A percentile compares a stretch with the other conserved stretches of the same genome.
phyloP scores from a whole-genome alignment of 805 yeast genomes.

The Starmerella vitae region DNA sequence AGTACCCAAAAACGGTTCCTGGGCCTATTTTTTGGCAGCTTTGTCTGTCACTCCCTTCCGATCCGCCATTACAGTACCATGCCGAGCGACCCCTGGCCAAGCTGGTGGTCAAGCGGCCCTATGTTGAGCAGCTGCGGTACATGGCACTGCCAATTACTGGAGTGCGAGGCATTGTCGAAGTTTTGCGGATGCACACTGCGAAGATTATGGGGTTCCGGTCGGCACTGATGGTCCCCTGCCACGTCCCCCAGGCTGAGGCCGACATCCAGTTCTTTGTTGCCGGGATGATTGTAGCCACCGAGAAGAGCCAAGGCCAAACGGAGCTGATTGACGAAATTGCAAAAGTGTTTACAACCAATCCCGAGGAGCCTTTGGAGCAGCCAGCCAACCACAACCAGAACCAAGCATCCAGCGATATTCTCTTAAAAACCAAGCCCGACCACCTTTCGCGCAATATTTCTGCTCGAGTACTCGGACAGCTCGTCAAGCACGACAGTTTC shows the following conservation, averaged over 20 bases:
- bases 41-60: constrained; percentile 13
- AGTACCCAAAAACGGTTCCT: constrained; percentile 2
- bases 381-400: background rate
- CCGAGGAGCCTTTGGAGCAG: too few relatives aligned
- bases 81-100: constrained; percentile 5
- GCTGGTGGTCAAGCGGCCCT: constrained; percentile 21
- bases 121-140: constrained; percentile 25
- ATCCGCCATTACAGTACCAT: background rate
- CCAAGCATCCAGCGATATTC: background rate
- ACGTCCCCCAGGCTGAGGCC: constrained; percentile 15
- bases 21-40: constrained; percentile 24
- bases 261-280: constrained; percentile 23
- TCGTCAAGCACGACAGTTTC: constrained; percentile 11
- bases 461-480: constrained; percentile 3
- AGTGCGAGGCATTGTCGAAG: constrained; percentile 13
- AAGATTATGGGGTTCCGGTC: constrained; percentile 3
- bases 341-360: too few relatives aligned
- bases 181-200: constrained; percentile 14
- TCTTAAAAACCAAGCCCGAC: background rate
- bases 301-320: constrained; percentile 10
- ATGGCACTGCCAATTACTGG: constrained; percentile 22
- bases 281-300: constrained; percentile 22
- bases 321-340: background rate
- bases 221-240: background rate
- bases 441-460: background rate